These are phyloP conservation scores for Pseudocercospora eumusae DNA, from an alignment of 2,329 filamentous ascomycete species.

Conservation along the genomic window DNA sequence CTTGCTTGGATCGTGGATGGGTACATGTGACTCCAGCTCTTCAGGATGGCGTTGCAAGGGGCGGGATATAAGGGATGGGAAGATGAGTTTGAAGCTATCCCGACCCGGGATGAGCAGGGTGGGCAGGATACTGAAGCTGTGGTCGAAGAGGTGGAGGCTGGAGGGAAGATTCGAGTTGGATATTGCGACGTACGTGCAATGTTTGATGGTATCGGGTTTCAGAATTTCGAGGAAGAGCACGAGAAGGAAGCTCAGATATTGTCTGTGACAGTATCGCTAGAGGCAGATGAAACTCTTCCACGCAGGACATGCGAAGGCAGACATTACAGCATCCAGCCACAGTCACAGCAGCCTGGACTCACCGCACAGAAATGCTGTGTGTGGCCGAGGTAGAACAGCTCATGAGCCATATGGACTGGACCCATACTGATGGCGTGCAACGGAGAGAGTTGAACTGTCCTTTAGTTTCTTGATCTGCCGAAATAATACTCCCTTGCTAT, in stretches of 20 bases:
- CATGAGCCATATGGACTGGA: background rate
- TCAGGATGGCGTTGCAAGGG: background rate
- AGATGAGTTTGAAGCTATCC: background rate
- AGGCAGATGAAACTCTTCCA: background rate
- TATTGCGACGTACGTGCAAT: background rate
- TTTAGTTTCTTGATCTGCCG: background rate
- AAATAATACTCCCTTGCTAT: constrained; percentile 6
- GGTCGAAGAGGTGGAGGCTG: background rate
- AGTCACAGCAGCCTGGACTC: background rate
- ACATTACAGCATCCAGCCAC: background rate
- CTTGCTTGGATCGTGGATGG: constrained; percentile 10
- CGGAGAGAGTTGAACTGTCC: background rate
- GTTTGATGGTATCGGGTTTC: background rate
- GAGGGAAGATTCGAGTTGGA: background rate
- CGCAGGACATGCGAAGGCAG: background rate
- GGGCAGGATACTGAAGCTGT: background rate
- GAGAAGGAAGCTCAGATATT: background rate
- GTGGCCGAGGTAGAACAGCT: background rate
- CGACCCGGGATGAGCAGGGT: background rate
- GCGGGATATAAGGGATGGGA: constrained; percentile 9
- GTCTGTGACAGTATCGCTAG: background rate
- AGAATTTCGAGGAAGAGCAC: background rate
- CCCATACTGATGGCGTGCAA: background rate
- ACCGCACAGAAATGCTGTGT: background rate
- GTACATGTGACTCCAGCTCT: constrained; percentile 6